phyloP scores from a whole-genome alignment of 345 rosid genomes.

The Turritis glabra region DNA sequence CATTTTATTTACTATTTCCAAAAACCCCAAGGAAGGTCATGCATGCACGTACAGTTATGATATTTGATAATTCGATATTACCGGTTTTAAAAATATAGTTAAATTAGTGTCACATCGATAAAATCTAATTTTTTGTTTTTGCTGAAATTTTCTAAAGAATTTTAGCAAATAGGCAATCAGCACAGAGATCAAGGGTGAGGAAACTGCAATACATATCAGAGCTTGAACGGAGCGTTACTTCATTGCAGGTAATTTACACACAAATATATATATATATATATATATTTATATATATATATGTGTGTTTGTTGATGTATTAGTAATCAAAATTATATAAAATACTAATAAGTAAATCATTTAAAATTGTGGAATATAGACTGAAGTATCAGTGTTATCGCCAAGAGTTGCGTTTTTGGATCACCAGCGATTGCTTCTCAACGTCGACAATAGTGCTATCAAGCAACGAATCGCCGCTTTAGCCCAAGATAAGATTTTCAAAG shows the following conservation, averaged over 20 bases:
- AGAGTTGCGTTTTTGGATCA: slow-evolving; percentile 89
- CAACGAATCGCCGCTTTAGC: slow-evolving; percentile 93
- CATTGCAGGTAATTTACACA: slow-evolving; percentile 59
- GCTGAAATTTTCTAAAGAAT: slow-evolving; percentile 33
- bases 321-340: slow-evolving; percentile 25
- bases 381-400: slow-evolving; percentile 88
- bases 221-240: slow-evolving; percentile 85
- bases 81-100: slow-evolving; percentile 52
- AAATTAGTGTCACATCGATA: slow-evolving; percentile 64
- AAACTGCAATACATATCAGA: slow-evolving; percentile 93
- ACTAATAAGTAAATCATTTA: slow-evolving; percentile 24
- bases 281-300: no score
- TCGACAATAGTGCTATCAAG: slow-evolving; percentile 85
- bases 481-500: slow-evolving; percentile 94
- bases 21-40: slow-evolving; percentile 44
- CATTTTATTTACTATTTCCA: slow-evolving; percentile 50
- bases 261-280: background rate
- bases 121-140: slow-evolving; percentile 39
- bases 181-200: slow-evolving; percentile 91
- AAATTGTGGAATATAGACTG: slow-evolving; percentile 49
- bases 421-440: slow-evolving; percentile 81
- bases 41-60: slow-evolving; percentile 65
- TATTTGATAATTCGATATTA: slow-evolving; percentile 51
- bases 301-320: background rate
- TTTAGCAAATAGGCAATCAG: slow-evolving; percentile 91